Conservation (phyloP, 345 rosid genomes). For the Melaleuca alternifolia region DNA sequence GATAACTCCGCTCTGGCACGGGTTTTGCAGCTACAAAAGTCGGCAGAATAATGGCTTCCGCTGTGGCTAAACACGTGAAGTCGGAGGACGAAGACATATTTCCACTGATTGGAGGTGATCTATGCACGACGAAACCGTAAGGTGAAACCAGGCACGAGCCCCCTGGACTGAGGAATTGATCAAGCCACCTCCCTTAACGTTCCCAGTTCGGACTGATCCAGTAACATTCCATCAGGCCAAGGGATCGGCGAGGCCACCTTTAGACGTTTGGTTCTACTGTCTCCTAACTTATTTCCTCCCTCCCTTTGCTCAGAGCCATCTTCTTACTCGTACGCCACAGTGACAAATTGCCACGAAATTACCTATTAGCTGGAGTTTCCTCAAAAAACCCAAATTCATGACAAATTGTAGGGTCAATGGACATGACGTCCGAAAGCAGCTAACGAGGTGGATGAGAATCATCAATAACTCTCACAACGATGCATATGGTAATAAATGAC, state of each 20-base stretch:
- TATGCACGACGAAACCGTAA: no score
- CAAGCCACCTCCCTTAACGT: neutral
- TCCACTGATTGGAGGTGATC: no score
- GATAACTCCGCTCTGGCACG: no score
- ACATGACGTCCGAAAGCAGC: neutral
- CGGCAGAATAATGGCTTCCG: no score
- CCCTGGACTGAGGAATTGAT: neutral
- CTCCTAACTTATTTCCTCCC: neutral
- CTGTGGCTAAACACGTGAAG: no score
- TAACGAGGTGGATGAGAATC: neutral
- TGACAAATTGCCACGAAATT: neutral
- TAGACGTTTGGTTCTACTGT: neutral
- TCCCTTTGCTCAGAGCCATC: neutral
- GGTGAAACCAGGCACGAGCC: no score
- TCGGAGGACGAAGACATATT: no score
- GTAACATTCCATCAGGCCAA: neutral
- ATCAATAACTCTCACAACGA: neutral
- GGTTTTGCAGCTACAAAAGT: no score
- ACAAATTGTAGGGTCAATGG: neutral
- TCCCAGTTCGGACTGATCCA: neutral
- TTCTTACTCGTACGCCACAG: fast-evolving
- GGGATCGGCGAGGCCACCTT: neutral
- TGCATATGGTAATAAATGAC: neutral
- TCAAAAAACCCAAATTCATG: neutral
- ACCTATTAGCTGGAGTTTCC: neutral